These are phyloP conservation scores for Vanrija pseudolonga DNA, from an alignment of 1,284 basidiomycete genomes.

Conservation along the genomic window DNA sequence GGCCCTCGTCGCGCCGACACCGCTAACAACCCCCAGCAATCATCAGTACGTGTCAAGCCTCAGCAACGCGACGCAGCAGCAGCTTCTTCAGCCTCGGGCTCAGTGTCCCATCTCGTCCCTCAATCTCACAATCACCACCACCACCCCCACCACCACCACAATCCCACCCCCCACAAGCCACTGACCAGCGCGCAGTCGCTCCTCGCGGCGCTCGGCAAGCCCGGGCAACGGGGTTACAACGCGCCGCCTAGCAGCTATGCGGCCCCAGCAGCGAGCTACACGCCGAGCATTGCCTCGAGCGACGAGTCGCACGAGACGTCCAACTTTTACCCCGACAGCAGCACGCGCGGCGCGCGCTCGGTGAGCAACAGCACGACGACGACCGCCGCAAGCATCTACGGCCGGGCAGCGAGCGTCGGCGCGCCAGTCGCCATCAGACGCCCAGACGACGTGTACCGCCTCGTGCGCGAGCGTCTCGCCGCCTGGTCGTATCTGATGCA, in stretches of 20 bases:
- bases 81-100: no score
- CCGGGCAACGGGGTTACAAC: constrained; percentile 5
- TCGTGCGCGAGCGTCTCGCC: constrained; percentile 38
- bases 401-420: constrained; percentile 1
- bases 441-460: constrained; percentile 38
- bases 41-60: constrained; percentile 5
- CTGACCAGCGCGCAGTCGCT: constrained; percentile 20
- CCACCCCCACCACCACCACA: background rate
- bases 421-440: constrained; percentile 16
- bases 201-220: constrained; percentile 26
- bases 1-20: background rate
- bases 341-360: background rate
- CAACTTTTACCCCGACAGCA: constrained; percentile 11
- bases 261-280: constrained; percentile 5
- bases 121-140: no score
- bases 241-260: constrained; percentile 14
- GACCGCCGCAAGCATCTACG: constrained; percentile 9
- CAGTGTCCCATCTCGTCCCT: background rate
- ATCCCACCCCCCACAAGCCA: background rate
- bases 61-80: no score
- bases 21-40: constrained; percentile 6
- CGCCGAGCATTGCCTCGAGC: constrained; percentile 12
- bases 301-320: constrained; percentile 17
- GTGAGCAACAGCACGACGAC: constrained; percentile 6
- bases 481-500: constrained; percentile 45